Base-by-base conservation (phyloP, 2,329 filamentous ascomycete species). In the Fusarium verticillioides region DNA sequence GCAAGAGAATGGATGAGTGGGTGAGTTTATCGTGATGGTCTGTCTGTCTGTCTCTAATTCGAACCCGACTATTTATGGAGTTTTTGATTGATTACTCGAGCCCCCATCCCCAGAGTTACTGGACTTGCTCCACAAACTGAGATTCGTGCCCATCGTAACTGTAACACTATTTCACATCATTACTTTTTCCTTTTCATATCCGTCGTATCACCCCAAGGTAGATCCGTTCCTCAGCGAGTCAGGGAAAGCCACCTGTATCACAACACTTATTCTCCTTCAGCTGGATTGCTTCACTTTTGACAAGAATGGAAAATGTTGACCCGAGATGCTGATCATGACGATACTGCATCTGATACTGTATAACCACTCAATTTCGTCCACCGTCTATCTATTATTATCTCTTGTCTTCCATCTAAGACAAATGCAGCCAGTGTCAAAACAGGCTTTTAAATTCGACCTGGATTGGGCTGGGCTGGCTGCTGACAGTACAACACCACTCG, bases 241-340 rank as follows among this genome's bases (percentile, higher is more conserved):
- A 74, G 66, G 23, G 30, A 52, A 60, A 54, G 28, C 37, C 37
- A 56, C 52, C 28, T 73, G 56, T 49, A 56, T 52, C 46, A 52
- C 49, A 23, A 42, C 36, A 30, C 36, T 40, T 59, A 30, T 37
- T 42, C 9, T 40, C n/a, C 23, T 39, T 26, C 10, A 54, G 50
- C 50, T 54, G 50, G 23, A 57, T 44, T 70, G 52, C 60, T 73
- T 73, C 47, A 60, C 44, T 42, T 40, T 36, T 53, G 62, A 50
- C 70, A 58, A 71, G 43, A 73, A 73, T 54, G 70, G 61, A 71
- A 74, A 59, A 39, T 71, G 42, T 73, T 70, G 58, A 56, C 49
- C 47, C 47, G 46, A 44, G 46, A 54, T 54, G 70, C 49, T 71
- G 66, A 73, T 71, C 70, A 73, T 73, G 70, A 73, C 66, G 70